These are phyloP conservation scores for Tetraselmis chui DNA, from an alignment of 139 green algal species.

Conservation along the genomic window DNA sequence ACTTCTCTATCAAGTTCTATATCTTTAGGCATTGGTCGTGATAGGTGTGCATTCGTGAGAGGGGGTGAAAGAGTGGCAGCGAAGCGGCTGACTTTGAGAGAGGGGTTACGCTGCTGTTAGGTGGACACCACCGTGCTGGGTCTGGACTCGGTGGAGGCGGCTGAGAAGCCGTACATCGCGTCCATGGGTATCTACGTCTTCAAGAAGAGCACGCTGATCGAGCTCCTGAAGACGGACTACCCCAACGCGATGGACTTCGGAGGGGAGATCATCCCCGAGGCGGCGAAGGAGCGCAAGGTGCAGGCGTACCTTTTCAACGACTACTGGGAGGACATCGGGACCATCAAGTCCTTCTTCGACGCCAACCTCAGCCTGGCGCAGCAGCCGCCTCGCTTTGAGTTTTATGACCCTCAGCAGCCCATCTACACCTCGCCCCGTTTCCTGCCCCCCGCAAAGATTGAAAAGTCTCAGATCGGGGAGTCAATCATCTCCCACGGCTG, in stretches of 20 bases:
- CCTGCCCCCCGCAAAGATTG: conserved; percentile 90
- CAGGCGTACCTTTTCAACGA: conserved; percentile 94
- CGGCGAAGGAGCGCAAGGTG: conserved; percentile 37
- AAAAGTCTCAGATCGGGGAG: conserved; percentile 64
- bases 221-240: conserved; percentile 59
- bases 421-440: conserved; percentile 98
- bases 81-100: no score
- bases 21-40: no score
- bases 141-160: conserved; percentile 60
- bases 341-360: conserved; percentile 98
- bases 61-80: no score
- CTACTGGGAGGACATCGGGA: conserved; percentile 99
- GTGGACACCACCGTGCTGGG: conserved; percentile 93
- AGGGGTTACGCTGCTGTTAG: no score
- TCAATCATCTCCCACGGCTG: conserved; percentile 77
- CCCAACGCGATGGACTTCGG: conserved; percentile 91
- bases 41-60: no score
- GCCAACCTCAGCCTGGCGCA: conserved; percentile 93
- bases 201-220: conserved; percentile 85
- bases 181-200: conserved; percentile 99
- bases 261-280: conserved; percentile 91
- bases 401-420: conserved; percentile 92
- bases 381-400: conserved; percentile 85
- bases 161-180: conserved; percentile 89
- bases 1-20: no score